Percentiles rank a stretch among this genome's conserved stretches.
phyloP scores from a whole-genome alignment of 2,329 filamentous ascomycete genomes.

The Tolypocladium nubicola region DNA sequence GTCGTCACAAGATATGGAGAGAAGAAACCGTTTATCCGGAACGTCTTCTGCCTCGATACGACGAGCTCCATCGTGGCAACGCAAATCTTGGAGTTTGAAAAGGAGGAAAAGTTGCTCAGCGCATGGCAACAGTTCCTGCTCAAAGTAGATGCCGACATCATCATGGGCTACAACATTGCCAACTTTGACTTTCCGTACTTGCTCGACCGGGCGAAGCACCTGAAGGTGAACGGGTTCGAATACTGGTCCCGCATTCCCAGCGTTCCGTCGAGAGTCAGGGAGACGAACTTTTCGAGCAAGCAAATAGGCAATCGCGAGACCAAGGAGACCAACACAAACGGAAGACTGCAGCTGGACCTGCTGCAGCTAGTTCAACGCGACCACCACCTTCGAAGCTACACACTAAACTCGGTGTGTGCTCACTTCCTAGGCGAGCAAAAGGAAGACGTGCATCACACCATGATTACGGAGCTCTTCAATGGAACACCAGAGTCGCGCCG shows the following conservation, averaged over 20 bases:
- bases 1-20: constrained; percentile 92
- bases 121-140: constrained; percentile 86
- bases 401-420: constrained; percentile 88
- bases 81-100: constrained; percentile 72
- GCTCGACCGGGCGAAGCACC: constrained; percentile 72
- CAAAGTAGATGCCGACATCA: constrained; percentile 88
- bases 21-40: constrained; percentile 87
- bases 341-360: constrained; percentile 82
- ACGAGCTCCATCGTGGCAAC: constrained; percentile 94
- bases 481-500: constrained; percentile 87
- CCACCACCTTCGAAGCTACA: constrained; percentile 92
- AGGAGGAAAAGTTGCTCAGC: constrained; percentile 83
- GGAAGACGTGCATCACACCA: constrained; percentile 96
- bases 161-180: constrained; percentile 96
- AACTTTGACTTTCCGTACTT: constrained; percentile 99
- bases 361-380: constrained; percentile 93
- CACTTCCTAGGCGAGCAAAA: constrained; percentile 96
- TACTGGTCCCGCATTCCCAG: constrained; percentile 76
- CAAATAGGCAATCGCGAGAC: constrained; percentile 96
- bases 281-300: constrained; percentile 89
- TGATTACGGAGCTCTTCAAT: constrained; percentile 98
- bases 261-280: constrained; percentile 59
- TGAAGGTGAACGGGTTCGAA: constrained; percentile 72
- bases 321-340: constrained; percentile 89
- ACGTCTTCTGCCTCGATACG: constrained; percentile 89